Evolutionary conservation across 768 basidiomycete species (phyloP).

Genomic region (Hypsizygus marmoreus): DNA sequence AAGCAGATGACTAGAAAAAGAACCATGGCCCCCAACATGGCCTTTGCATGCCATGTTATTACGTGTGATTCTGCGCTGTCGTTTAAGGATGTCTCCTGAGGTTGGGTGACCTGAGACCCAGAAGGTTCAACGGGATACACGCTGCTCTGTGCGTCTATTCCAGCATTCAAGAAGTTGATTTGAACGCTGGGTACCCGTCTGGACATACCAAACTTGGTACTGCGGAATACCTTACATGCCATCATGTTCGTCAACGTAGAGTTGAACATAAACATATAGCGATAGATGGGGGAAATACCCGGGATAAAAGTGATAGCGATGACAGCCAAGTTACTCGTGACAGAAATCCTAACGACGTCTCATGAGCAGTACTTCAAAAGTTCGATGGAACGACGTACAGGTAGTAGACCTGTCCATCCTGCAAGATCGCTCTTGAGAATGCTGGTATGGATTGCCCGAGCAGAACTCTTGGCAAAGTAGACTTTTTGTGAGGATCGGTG

Average conservation of each 20-base stretch:
- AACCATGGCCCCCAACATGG: too few species aligned
- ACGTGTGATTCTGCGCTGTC: too few species aligned
- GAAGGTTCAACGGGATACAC: too few species aligned
- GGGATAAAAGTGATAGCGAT: not conserved
- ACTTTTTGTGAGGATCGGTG: not conserved
- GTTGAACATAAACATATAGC: conserved; percentile 2
- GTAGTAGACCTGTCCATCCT: conserved; percentile 34
- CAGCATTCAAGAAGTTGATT: too few species aligned
- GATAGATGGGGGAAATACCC: not conserved
- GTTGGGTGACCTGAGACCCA: too few species aligned
- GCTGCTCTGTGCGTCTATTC: too few species aligned
- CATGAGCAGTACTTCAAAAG: not conserved
- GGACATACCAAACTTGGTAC: conserved; percentile 11
- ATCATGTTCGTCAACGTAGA: conserved; percentile 9
- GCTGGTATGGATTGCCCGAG: conserved; percentile 26
- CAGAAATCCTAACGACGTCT: conserved; percentile 8
- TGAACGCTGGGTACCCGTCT: too few species aligned
- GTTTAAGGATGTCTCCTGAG: too few species aligned
- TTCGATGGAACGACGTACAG: conserved; percentile 23
- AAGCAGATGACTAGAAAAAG: too few species aligned
- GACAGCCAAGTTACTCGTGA: conserved; percentile 12
- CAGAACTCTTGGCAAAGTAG: conserved; percentile 13
- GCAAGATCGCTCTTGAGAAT: conserved; percentile 25
- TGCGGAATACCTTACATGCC: conserved; percentile 12
- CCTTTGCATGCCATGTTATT: too few species aligned